These are phyloP conservation scores for Pistacia vera DNA, from an alignment of 345 rosid genomes.

Conservation along the genomic window DNA sequence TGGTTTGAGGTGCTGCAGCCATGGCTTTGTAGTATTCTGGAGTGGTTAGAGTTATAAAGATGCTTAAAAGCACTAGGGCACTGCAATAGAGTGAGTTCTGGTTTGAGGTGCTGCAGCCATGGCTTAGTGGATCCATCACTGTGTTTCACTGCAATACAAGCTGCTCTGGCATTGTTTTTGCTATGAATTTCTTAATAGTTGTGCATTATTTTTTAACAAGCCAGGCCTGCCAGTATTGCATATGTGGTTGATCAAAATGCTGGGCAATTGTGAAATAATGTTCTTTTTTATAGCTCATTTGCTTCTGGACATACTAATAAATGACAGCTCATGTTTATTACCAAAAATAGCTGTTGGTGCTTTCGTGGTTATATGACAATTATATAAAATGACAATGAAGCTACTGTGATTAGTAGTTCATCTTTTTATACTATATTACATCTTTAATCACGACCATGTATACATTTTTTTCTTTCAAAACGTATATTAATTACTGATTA, in stretches of 20 bases:
- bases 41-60: background rate
- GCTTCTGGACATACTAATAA: background rate
- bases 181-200: background rate
- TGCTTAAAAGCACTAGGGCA: background rate
- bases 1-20: background rate
- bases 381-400: slow-evolving; percentile 3
- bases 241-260: background rate
- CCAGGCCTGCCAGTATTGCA: slow-evolving; percentile 2
- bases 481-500: slow-evolving; percentile 22
- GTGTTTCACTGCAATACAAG: background rate
- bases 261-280: background rate
- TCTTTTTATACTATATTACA: slow-evolving; percentile 4
- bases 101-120: background rate
- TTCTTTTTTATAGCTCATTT: background rate
- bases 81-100: background rate
- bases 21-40: background rate
- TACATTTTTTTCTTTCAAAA: background rate
- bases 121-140: background rate
- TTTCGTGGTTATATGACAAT: background rate
- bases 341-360: background rate
- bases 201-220: background rate
- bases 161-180: slow-evolving; percentile 1
- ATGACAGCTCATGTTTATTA: background rate
- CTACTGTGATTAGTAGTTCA: slow-evolving; percentile 7
- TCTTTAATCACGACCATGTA: background rate